Percentiles rank a stretch among this genome's conserved stretches.
These are phyloP conservation scores for Glycine latifolia DNA, from an alignment of 306 rosid genomes.

Conservation along the genomic window DNA sequence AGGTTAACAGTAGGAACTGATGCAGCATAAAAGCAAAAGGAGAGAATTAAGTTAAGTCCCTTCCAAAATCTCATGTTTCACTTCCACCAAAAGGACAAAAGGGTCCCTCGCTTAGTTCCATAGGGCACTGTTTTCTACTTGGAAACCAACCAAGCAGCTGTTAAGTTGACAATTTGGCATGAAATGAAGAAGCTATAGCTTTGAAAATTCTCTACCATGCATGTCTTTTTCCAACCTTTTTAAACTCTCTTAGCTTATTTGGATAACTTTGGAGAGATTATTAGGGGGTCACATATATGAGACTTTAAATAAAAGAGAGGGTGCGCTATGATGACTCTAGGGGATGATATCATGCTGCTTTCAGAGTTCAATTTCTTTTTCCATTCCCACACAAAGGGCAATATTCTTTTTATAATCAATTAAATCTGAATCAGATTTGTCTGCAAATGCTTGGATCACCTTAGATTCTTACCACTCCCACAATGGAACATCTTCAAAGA, in stretches of 20 bases:
- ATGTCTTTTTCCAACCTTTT: conserved; percentile 44
- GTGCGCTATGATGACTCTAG: conserved; percentile 34
- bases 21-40: conserved; percentile 28
- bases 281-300: conserved; percentile 19
- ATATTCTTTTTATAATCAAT: conserved; percentile 42
- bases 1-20: conserved; percentile 8
- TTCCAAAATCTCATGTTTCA: too few species aligned
- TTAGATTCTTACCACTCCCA: conserved; percentile 60
- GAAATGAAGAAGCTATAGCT: conserved; percentile 30
- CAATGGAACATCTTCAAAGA: conserved; percentile 50
- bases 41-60: neutral
- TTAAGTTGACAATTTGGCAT: conserved; percentile 56
- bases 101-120: conserved; percentile 14
- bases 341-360: conserved; percentile 30
- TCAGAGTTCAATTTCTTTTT: conserved; percentile 45
- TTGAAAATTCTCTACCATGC: conserved; percentile 42
- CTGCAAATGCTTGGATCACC: conserved; percentile 63
- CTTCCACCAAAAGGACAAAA: conserved; percentile 24
- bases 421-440: conserved; percentile 55
- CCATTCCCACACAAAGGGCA: conserved; percentile 53
- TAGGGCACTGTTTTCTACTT: conserved; percentile 32
- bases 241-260: conserved; percentile 38
- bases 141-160: conserved; percentile 48
- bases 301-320: conserved; percentile 1
- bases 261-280: conserved; percentile 27